A percentile compares a stretch with the other conserved stretches of the same genome.
phyloP scores from a whole-genome alignment of 2,329 filamentous ascomycete species.

The Xylaria polymorpha region DNA sequence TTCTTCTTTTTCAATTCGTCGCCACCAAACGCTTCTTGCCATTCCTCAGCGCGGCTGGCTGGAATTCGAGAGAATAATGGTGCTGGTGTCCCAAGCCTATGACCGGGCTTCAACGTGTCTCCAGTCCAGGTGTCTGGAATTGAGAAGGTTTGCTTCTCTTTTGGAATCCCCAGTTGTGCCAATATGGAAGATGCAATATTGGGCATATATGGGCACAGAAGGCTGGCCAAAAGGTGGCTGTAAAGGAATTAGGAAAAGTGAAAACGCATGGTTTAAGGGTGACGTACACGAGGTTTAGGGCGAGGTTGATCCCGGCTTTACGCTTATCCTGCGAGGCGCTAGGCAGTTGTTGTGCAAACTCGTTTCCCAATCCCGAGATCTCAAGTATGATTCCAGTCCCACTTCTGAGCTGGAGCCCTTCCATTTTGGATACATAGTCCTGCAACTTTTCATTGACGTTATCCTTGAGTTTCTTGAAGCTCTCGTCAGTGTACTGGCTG shows the following conservation, averaged over 20 bases:
- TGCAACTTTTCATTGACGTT: constrained; percentile 75
- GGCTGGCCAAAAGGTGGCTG: constrained; percentile 76
- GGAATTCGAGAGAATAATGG: constrained; percentile 88
- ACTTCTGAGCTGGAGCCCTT: constrained; percentile 76
- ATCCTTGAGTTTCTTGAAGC: constrained; percentile 56
- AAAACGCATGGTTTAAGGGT: background rate
- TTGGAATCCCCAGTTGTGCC: constrained; percentile 73
- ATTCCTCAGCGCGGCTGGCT: constrained; percentile 80
- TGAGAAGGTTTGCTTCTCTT: constrained; percentile 51
- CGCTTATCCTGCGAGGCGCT: constrained; percentile 64
- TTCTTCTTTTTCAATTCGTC: constrained; percentile 75
- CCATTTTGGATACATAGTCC: constrained; percentile 74
- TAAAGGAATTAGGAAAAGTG: constrained; percentile 7
- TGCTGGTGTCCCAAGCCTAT: constrained; percentile 82
- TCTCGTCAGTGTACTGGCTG: constrained; percentile 52
- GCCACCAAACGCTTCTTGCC: constrained; percentile 80
- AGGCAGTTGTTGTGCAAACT: constrained; percentile 62
- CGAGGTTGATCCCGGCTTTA: constrained; percentile 75
- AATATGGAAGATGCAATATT: constrained; percentile 73
- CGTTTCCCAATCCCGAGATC: constrained; percentile 56
- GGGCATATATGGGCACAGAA: constrained; percentile 64
- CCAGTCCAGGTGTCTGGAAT: constrained; percentile 76
- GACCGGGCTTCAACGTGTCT: constrained; percentile 74
- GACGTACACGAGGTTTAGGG: constrained; percentile 75
- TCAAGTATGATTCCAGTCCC: constrained; percentile 58